phyloP scores from a whole-genome alignment of 2,329 filamentous ascomycete genomes.

The Hypoxylon sp. region DNA sequence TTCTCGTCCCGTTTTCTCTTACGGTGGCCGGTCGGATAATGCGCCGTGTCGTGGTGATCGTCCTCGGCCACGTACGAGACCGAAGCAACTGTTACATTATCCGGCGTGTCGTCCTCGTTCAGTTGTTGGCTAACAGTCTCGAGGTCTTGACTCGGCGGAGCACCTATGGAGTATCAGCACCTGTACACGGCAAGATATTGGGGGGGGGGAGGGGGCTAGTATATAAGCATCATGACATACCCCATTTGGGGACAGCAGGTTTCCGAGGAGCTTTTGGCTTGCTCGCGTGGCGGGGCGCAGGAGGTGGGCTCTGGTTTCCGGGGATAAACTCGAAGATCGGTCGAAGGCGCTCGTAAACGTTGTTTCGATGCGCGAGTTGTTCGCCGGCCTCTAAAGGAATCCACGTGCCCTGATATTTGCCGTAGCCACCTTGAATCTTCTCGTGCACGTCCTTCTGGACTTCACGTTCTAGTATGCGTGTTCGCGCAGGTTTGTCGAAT shows the following conservation, averaged over 20 bases:
- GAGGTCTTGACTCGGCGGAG: slow-evolving; percentile 70
- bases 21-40: slow-evolving; percentile 70
- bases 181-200: not conserved
- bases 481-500: slow-evolving; percentile 96
- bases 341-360: slow-evolving; percentile 84
- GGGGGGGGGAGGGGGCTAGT: slow-evolving; percentile 17
- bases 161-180: slow-evolving; percentile 31
- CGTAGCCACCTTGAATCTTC: slow-evolving; percentile 98
- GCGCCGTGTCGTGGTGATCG: slow-evolving; percentile 79
- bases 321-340: slow-evolving; percentile 92
- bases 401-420: slow-evolving; percentile 99
- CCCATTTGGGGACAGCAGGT: slow-evolving; percentile 74
- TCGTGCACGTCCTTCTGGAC: slow-evolving; percentile 97
- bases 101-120: slow-evolving; percentile 84
- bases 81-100: slow-evolving; percentile 86
- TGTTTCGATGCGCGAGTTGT: slow-evolving; percentile 87
- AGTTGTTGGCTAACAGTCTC: slow-evolving; percentile 74
- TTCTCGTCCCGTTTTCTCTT: slow-evolving; percentile 84
- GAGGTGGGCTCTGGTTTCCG: slow-evolving; percentile 89
- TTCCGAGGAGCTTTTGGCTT: slow-evolving; percentile 85
- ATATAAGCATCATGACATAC: slow-evolving; percentile 54
- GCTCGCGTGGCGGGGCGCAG: slow-evolving; percentile 91
- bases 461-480: slow-evolving; percentile 93
- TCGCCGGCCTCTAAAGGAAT: slow-evolving; percentile 89
- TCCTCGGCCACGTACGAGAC: slow-evolving; percentile 90